Conservation (phyloP, 2,329 filamentous ascomycete genomes). For the Gnomoniopsis sp. region DNA sequence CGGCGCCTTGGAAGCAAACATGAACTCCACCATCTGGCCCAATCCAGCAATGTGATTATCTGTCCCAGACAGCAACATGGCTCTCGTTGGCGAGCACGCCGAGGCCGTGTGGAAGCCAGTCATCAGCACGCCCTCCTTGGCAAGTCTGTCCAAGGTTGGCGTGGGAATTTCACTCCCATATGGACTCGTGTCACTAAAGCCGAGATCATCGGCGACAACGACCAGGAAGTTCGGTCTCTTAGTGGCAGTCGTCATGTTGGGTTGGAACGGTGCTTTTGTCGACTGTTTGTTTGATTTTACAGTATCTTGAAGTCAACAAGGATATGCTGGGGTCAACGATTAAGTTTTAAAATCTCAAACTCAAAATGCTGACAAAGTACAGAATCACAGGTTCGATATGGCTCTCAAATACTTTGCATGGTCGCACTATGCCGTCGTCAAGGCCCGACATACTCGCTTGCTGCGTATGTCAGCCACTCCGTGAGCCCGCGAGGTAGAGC, state of each 20-base stretch:
- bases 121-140: conserved; percentile 46
- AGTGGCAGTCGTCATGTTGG: not conserved
- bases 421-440: not conserved
- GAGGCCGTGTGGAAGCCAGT: conserved; percentile 58
- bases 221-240: conserved; percentile 26
- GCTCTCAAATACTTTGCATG: not conserved
- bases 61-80: conserved; percentile 59
- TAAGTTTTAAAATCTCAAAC: not conserved
- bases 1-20: conserved; percentile 27
- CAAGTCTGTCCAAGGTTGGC: conserved; percentile 51
- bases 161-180: conserved; percentile 57
- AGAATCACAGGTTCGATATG: not conserved
- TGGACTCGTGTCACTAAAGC: conserved; percentile 24
- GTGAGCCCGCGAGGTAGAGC: not conserved
- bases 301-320: no score
- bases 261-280: not conserved
- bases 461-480: not conserved
- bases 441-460: not conserved
- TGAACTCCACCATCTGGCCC: conserved; percentile 49
- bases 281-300: no score
- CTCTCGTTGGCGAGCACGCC: conserved; percentile 54
- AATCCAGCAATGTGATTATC: conserved; percentile 53
- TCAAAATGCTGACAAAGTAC: not conserved
- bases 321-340: no score
- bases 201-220: conserved; percentile 27